These are phyloP conservation scores for Diaporthe citri DNA, from an alignment of 2,329 filamentous ascomycete species.

Conservation along the genomic window DNA sequence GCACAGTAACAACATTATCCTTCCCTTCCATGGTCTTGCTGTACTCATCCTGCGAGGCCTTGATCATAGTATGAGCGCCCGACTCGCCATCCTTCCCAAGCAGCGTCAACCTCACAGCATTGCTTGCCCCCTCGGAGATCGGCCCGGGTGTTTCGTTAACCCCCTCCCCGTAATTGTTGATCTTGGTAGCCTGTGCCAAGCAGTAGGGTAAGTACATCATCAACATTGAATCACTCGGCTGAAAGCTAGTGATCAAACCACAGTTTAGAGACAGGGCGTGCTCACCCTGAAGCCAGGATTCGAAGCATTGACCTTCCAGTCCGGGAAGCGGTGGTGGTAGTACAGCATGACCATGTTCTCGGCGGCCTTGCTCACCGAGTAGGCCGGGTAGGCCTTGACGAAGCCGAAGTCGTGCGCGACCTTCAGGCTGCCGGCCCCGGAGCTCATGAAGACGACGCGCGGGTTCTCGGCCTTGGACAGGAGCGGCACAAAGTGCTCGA, in stretches of 20 bases:
- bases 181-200: conserved; percentile 5
- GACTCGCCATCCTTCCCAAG: conserved; percentile 26
- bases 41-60: conserved; percentile 12
- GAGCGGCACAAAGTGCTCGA: conserved; percentile 13
- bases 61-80: conserved; percentile 2
- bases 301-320: conserved; percentile 15
- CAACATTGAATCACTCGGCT: background rate
- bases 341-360: conserved; percentile 25
- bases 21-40: conserved; percentile 9
- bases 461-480: conserved; percentile 18
- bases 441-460: conserved; percentile 9
- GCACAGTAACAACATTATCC: background rate
- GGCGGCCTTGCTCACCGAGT: conserved; percentile 16
- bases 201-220: background rate
- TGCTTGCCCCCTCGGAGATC: conserved; percentile 11
- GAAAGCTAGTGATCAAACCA: background rate
- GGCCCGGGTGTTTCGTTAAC: conserved; percentile 3
- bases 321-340: conserved; percentile 17
- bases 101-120: conserved; percentile 26
- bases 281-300: conserved; percentile 23
- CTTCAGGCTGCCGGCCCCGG: conserved; percentile 19
- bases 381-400: conserved; percentile 11
- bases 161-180: conserved; percentile 1
- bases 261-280: too few species aligned
- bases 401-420: conserved; percentile 6